phyloP scores from a whole-genome alignment of 805 yeast genomes.

The Saccharomycopsis sp. region DNA sequence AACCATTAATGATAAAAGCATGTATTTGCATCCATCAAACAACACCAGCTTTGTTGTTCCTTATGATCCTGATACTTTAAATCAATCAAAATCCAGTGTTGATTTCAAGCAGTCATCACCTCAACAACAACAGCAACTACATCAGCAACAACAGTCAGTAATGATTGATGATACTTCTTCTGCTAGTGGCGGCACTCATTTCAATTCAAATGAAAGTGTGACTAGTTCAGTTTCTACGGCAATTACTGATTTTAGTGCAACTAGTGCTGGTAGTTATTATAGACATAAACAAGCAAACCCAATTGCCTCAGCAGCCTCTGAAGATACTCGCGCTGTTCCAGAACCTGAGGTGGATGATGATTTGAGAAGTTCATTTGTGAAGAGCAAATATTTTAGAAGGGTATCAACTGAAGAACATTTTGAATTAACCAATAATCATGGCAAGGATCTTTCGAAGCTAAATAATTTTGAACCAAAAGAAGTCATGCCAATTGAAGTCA shows the following conservation, averaged over 20 bases:
- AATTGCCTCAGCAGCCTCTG: slow-evolving; percentile 20
- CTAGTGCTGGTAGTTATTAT: slow-evolving; percentile 80
- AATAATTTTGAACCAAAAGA: slow-evolving; percentile 9
- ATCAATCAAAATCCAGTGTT: slow-evolving; percentile 25
- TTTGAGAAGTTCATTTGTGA: slow-evolving; percentile 20
- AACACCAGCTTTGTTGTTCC: slow-evolving; percentile 25
- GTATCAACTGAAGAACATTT: slow-evolving; percentile 14
- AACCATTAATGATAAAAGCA: not conserved
- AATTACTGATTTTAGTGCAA: slow-evolving; percentile 70
- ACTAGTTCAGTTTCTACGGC: slow-evolving; percentile 32
- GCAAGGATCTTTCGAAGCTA: slow-evolving; percentile 8
- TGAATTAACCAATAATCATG: slow-evolving; percentile 10
- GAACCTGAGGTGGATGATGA: slow-evolving; percentile 22
- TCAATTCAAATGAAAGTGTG: slow-evolving; percentile 19
- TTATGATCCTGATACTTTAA: slow-evolving; percentile 29
- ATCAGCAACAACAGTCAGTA: no score
- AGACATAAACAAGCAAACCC: slow-evolving; percentile 47
- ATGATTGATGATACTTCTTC: slow-evolving; percentile 19
- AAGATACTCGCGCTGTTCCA: no score
- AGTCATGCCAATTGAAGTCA: not conserved
- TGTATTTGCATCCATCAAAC: not conserved
- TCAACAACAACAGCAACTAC: not conserved
- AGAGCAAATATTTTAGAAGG: slow-evolving; percentile 17
- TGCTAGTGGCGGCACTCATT: slow-evolving; percentile 13
- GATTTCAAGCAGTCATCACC: not conserved